Conservation (phyloP, 2,329 filamentous ascomycete genomes). For the Fusarium tjaetaba region DNA sequence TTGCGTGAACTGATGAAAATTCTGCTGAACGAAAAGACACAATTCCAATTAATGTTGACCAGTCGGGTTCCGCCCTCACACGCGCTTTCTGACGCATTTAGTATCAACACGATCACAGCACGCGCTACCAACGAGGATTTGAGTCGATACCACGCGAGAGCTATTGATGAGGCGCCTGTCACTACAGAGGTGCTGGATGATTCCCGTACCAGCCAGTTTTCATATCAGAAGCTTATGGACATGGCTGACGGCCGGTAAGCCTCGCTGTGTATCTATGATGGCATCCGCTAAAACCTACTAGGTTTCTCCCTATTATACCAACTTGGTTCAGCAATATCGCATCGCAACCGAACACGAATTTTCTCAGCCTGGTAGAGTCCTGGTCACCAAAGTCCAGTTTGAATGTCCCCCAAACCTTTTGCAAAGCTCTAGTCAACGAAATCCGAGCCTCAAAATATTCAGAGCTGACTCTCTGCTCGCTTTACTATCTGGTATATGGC, state of each 20-base stretch:
- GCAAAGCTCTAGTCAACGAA: neutral
- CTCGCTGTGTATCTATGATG: rapidly evolving
- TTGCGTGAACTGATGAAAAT: neutral
- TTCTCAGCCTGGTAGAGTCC: neutral
- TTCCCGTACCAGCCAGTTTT: neutral
- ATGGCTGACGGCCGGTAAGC: neutral
- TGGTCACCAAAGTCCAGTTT: neutral
- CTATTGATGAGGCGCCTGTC: neutral
- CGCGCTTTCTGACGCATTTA: rapidly evolving
- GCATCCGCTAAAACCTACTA: neutral
- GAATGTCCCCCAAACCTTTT: neutral
- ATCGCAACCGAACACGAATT: neutral
- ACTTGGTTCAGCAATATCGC: neutral
- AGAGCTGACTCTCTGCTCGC: neutral
- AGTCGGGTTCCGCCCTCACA: neutral
- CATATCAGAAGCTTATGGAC: neutral
- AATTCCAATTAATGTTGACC: neutral
- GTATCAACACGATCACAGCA: rapidly evolving
- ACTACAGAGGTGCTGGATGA: neutral
- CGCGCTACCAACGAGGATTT: neutral
- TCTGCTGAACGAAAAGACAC: rapidly evolving
- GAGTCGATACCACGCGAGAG: neutral
- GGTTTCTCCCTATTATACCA: neutral
- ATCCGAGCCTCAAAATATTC: neutral
- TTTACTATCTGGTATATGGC: neutral